A percentile compares a stretch with the other conserved stretches of the same genome.
These are phyloP conservation scores for Lippia alba DNA, from an alignment of 305 asterid species.

Conservation along the genomic window DNA sequence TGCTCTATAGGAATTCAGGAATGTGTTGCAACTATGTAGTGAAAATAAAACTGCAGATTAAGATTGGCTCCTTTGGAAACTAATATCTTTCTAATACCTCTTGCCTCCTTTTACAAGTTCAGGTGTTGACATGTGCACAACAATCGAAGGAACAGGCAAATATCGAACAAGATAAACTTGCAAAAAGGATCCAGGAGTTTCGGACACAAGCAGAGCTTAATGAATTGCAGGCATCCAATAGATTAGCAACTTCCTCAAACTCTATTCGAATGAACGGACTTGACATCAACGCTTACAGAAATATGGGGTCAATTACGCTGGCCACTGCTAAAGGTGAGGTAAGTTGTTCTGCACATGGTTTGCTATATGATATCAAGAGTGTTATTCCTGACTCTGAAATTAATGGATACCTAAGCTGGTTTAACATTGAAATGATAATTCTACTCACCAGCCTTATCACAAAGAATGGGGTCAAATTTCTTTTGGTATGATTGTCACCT, in stretches of 20 bases:
- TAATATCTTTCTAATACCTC: constrained; percentile 13
- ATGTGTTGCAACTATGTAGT: constrained; percentile 18
- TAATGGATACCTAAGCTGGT: constrained; percentile 23
- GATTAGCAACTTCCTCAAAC: constrained; percentile 66
- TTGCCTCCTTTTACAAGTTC: constrained; percentile 38
- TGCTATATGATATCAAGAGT: constrained; percentile 22
- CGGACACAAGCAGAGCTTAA: constrained; percentile 86
- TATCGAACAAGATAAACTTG: constrained; percentile 95
- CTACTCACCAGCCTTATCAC: neutral
- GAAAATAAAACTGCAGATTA: constrained; percentile 10
- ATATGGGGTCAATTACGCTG: constrained; percentile 71
- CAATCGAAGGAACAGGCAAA: constrained; percentile 95
- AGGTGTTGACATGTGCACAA: constrained; percentile 96
- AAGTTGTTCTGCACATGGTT: constrained; percentile 41
- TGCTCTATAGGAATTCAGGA: neutral
- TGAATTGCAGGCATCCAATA: constrained; percentile 69
- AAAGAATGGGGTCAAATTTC: neutral
- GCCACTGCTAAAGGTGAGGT: constrained; percentile 92
- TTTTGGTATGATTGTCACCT: constrained; percentile 13
- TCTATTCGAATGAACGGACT: constrained; percentile 63
- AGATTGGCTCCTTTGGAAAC: constrained; percentile 30
- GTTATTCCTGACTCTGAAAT: constrained; percentile 18
- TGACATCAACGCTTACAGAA: constrained; percentile 72
- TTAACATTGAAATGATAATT: constrained; percentile 3
- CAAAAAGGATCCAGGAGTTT: constrained; percentile 95